phyloP scores from a whole-genome alignment of 1,139 yeast species.

The Lipomyces yarrowii region DNA sequence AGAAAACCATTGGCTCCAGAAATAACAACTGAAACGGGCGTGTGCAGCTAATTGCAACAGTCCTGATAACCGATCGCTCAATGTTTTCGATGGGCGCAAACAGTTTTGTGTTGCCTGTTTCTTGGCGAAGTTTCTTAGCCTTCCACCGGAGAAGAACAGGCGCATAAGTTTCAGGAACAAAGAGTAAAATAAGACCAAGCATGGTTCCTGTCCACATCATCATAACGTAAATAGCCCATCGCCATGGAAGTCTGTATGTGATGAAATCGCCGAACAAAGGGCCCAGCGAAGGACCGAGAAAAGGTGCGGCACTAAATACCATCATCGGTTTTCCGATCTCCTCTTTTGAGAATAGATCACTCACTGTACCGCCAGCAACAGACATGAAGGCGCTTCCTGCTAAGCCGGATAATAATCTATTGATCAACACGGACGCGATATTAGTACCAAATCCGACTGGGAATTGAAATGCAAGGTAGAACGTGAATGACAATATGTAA shows the following conservation, averaged over 20 bases:
- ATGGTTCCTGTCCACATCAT: conserved; percentile 67
- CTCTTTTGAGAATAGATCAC: conserved; percentile 61
- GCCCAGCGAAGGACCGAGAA: conserved; percentile 74
- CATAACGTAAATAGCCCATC: conserved; percentile 66
- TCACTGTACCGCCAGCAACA: conserved; percentile 75
- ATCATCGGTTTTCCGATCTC: conserved; percentile 72
- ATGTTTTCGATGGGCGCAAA: conserved; percentile 54
- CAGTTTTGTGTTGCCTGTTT: conserved; percentile 58
- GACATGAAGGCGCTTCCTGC: conserved; percentile 71
- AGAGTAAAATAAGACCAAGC: conserved; percentile 49
- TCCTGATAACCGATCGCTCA: conserved; percentile 39
- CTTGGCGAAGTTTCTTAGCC: conserved; percentile 59
- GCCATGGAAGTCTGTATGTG: conserved; percentile 54
- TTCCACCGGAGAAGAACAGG: conserved; percentile 62
- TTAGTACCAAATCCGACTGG: conserved; percentile 68
- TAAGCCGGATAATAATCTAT: conserved; percentile 69
- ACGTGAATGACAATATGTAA: conserved; percentile 58
- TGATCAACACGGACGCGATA: conserved; percentile 62
- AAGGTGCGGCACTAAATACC: conserved; percentile 69
- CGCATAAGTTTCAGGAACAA: conserved; percentile 74
- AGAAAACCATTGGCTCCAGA: conserved; percentile 64
- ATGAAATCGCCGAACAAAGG: conserved; percentile 72
- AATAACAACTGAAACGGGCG: conserved; percentile 59
- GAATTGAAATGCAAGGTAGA: conserved; percentile 63
- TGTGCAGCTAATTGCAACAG: conserved; percentile 45